Conservation (phyloP, 164 flowering plant species). For the Umbilicus rupestris region DNA sequence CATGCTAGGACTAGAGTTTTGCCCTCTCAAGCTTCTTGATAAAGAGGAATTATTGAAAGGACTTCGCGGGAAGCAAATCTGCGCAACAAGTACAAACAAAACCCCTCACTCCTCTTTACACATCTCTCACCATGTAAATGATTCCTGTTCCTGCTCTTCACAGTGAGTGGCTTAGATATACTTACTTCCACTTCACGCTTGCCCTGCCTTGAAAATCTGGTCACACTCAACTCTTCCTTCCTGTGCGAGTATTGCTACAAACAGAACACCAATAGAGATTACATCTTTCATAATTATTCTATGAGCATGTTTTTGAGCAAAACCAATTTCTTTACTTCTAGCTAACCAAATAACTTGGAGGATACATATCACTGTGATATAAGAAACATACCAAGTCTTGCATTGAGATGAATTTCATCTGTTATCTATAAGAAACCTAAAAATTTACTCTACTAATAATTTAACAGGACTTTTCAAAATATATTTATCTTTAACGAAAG, state of each 20-base stretch:
- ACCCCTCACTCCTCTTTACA: neutral
- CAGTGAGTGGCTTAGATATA: neutral
- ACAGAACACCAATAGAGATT: neutral
- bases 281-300: neutral
- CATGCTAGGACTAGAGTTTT: neutral
- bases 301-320: neutral
- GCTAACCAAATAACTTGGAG: neutral
- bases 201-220: neutral
- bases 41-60: neutral
- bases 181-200: conserved; percentile 3
- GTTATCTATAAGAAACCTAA: neutral
- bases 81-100: conserved; percentile 3
- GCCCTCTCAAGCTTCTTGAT: neutral
- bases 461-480: neutral
- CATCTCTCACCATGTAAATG: too few relatives aligned
- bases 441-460: neutral
- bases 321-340: neutral
- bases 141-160: neutral
- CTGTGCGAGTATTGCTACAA: neutral
- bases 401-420: neutral
- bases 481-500: neutral
- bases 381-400: neutral
- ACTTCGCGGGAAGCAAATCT: neutral
- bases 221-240: neutral
- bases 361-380: neutral